Evolutionary conservation across 257 asterid genomes (phyloP), one percentile per base, ranked within the genome.

Genomic region (Capsicum rhomboideum): DNA sequence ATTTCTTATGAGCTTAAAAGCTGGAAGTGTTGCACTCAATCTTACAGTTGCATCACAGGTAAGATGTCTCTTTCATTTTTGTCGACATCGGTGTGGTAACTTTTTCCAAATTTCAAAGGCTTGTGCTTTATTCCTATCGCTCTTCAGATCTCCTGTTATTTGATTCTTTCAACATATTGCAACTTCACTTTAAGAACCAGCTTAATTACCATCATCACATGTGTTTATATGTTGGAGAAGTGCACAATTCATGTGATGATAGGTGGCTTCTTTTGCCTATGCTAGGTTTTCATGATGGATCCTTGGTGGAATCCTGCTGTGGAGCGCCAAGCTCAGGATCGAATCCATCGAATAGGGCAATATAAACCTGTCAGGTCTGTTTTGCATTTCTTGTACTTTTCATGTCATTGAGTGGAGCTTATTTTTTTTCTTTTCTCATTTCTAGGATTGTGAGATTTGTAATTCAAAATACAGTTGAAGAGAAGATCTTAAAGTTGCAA

Each of bases 241-340:
- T 16, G 8, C 80, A 6, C 37, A 72, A 72, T 72, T 72, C 37
- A 23, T 72, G 12, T 67, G 50, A 21, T 74, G 80, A 46, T 74
- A 46, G 42, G 14, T 74, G 23, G 23, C 59, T 46, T 74, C 23
- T 74, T 40, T 74, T 74, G 80, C 59, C 59, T 46, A 23, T 28
- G 44, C 53, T 85, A 96, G 99, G 98, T 96, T 71, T 96, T 96
- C 91, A 87, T 94, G 92, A 96, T 96, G 99, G 99, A 96, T 89
- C 98, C 98, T 26, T 96, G 98, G 98, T 96, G 99, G 99, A 96
- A 96, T 91, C 98, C 99, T 69, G 98, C 99, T 31, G 97, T 91
- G 80, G 99, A 96, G 88, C 89, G 90, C 75, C 99, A 96, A 88
- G 99, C 99, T 31, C 99, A 96, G 86, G 99, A 96, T 85, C 89